A percentile compares a stretch with the other conserved stretches of the same genome.
phyloP scores from a whole-genome alignment of 495 filamentous ascomycete genomes.

The Xylaria flabelliformis region DNA sequence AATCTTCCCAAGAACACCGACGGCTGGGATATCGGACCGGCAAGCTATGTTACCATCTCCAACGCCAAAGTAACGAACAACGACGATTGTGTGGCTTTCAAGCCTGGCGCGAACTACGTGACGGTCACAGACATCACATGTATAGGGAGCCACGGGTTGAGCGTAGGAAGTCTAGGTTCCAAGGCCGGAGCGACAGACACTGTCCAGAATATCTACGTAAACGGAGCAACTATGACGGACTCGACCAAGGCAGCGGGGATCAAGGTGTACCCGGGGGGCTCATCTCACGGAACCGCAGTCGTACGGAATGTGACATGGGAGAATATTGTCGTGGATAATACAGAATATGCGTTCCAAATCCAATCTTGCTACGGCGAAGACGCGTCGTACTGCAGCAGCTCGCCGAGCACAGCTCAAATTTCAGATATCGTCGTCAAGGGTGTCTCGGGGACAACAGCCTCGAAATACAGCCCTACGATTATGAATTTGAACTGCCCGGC shows the following conservation, averaged over 20 bases:
- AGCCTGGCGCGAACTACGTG: conserved; percentile 49
- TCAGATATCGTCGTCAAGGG: conserved; percentile 45
- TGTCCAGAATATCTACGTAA: conserved; percentile 50
- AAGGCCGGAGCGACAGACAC: conserved; percentile 34
- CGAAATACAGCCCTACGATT: conserved; percentile 47
- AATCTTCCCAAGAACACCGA: conserved; percentile 52
- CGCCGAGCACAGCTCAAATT: conserved; percentile 47
- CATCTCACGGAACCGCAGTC: conserved; percentile 42
- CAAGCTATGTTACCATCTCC: conserved; percentile 47
- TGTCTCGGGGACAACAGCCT: conserved; percentile 50
- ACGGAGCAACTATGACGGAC: conserved; percentile 48
- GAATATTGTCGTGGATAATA: conserved; percentile 45
- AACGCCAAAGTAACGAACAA: conserved; percentile 49
- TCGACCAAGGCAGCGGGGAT: conserved; percentile 54
- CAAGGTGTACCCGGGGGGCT: conserved; percentile 50
- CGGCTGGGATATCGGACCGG: conserved; percentile 54
- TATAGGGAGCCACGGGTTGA: conserved; percentile 52
- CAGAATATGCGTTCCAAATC: conserved; percentile 57
- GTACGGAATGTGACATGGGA: conserved; percentile 54
- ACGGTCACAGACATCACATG: conserved; percentile 48
- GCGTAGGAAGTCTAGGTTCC: conserved; percentile 49
- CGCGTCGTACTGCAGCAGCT: conserved; percentile 45
- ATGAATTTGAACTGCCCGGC: conserved; percentile 51
- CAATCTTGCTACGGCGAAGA: conserved; percentile 56
- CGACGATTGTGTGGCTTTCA: conserved; percentile 55